Conservation (phyloP, 164 flowering plant genomes). For the Piper betle region DNA sequence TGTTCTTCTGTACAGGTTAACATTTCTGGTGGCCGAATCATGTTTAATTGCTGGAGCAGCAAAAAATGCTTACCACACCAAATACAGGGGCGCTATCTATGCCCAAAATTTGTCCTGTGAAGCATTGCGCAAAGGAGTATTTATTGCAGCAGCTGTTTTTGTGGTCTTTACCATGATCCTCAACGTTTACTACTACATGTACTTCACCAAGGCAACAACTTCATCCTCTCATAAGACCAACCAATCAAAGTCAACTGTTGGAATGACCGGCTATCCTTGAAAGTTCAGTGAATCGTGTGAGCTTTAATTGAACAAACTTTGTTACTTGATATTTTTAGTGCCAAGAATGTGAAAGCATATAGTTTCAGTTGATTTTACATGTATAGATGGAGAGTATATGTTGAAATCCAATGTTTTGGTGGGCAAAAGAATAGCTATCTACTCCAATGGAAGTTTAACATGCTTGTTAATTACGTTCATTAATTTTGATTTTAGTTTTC, state of each 20-base stretch:
- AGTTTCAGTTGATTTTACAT: not conserved
- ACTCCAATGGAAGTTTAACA: not conserved
- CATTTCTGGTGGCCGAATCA: conserved; percentile 79
- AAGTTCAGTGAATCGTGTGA: not conserved
- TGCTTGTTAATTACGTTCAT: no score
- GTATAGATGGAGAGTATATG: not conserved
- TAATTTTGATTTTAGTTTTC: no score
- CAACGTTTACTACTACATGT: conserved; percentile 75
- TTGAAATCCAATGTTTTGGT: no score
- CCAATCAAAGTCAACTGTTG: conserved; percentile 54
- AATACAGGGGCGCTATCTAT: conserved; percentile 46
- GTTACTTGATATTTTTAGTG: not conserved
- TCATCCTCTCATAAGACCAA: conserved; percentile 40
- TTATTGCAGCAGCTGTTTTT: conserved; percentile 87
- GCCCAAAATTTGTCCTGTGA: conserved; percentile 79
- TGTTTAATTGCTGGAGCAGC: conserved; percentile 81
- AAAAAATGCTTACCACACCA: conserved; percentile 89
- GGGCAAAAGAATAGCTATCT: not conserved
- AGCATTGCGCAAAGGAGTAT: conserved; percentile 75
- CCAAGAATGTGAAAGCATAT: not conserved
- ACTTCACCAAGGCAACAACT: conserved; percentile 62
- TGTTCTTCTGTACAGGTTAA: conserved; percentile 37
- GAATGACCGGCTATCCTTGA: conserved; percentile 38
- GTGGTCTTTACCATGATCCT: conserved; percentile 81
- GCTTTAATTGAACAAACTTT: not conserved